Evolutionary conservation across 2,329 filamentous ascomycete genomes (phyloP).

Genomic region (Calonectria pseudoreteaudii): DNA sequence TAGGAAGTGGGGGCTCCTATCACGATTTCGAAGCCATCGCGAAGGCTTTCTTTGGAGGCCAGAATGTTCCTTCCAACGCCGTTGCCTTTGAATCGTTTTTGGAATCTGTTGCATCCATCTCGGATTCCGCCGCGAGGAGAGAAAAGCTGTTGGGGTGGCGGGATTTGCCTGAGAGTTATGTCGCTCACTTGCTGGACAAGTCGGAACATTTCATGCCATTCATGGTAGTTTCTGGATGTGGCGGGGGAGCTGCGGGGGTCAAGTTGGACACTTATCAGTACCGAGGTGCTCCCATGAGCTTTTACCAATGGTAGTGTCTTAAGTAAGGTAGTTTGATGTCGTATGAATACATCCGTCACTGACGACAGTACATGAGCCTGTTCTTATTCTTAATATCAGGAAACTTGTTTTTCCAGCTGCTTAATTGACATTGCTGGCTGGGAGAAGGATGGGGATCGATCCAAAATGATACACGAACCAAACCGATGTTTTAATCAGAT

Average conservation of each 20-base stretch:
- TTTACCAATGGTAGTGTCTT: neutral
- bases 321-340: too few relatives aligned
- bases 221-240: neutral
- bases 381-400: too few relatives aligned
- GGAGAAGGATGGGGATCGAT: neutral
- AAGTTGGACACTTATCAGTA: neutral
- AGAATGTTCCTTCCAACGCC: neutral
- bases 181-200: neutral
- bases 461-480: neutral
- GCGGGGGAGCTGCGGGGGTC: neutral
- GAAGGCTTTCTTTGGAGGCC: neutral
- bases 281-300: neutral
- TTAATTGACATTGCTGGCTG: accelerated
- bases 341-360: neutral
- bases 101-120: neutral
- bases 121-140: neutral
- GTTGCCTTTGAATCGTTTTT: neutral
- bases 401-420: too few relatives aligned
- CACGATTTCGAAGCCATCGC: neutral
- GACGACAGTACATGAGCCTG: too few relatives aligned
- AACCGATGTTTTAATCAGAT: neutral
- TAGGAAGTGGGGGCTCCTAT: neutral
- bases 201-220: neutral
- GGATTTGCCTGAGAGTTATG: neutral
- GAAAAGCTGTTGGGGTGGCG: neutral